Evolutionary conservation across 1,284 basidiomycete species (phyloP), one percentile per base, ranked within the genome.

Genomic region (Takashimella koratensis): DNA sequence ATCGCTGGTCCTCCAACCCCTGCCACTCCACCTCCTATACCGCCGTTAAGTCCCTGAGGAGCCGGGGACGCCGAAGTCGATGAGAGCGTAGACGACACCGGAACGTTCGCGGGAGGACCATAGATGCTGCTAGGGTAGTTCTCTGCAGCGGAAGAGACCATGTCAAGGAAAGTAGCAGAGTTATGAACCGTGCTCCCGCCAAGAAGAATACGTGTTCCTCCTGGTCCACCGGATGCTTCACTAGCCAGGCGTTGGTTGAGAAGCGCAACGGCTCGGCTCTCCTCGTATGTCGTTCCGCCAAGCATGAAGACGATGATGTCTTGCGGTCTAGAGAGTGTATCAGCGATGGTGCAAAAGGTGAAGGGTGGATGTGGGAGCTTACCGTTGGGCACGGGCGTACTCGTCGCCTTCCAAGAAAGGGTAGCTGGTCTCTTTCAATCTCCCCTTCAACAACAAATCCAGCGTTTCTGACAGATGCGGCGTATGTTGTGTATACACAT

Each of bases 401-500:
- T 71, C 80, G 52, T 78, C 78, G 44, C 81, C 82, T 50, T 90
- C 88, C 24, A 93, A 67, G 78, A 92, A 98, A 0, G 96, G 94
- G 76, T 98, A 94, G 58, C 85, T 90, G 2, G 84, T 82, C 61
- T 98, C 95, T 61, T 84, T 86, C 58, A 98, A 73, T 45, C 89
- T 81, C 12, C 93, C 95, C 65, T 85, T 91, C 66, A 96, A 83
- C 2, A 99, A 77, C 52, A 88, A 82, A 68, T 99, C 96, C 20
- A 98, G 77, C 4, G 95, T 98, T 68, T 97, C 86, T 0, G 88
- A 85, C 3, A 99, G 79, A 73, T 96, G 93, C 8, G 96, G 96
- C 13, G 86, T 87, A 68, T 98, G 96, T 68, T 98, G 96, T 52
- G 94, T 99, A 71, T 98, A 99, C 6, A 98, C 95, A 67, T 99